Percentiles rank a stretch among this genome's conserved stretches.
phyloP scores from a whole-genome alignment of 306 rosid genomes.

The Cyamopsis tetragonoloba region DNA sequence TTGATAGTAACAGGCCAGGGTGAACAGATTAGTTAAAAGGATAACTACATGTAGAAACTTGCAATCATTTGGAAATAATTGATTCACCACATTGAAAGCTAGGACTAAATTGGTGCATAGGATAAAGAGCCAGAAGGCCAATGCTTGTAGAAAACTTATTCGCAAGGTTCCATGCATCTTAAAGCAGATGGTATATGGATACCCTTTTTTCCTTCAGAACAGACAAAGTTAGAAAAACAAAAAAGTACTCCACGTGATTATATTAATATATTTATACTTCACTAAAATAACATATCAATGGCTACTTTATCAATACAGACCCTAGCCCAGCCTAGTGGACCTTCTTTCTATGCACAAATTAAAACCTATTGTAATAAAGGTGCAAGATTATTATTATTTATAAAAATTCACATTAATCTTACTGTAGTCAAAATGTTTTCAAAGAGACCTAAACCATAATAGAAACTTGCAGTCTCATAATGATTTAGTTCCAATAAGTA shows the following conservation, averaged over 20 bases:
- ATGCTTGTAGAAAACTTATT: background rate
- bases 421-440: background rate
- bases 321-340: constrained; percentile 15
- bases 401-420: background rate
- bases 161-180: background rate
- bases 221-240: constrained; percentile 14
- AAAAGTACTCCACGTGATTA: constrained; percentile 1
- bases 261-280: constrained; percentile 18
- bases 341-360: constrained; percentile 23
- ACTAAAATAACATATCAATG: constrained; percentile 4
- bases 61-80: constrained; percentile 25
- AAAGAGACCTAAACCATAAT: background rate
- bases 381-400: too few relatives aligned
- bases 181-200: constrained; percentile 24
- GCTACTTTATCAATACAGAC: constrained; percentile 28
- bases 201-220: constrained; percentile 1
- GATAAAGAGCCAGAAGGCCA: background rate
- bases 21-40: background rate
- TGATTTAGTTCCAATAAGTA: background rate
- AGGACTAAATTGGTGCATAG: constrained; percentile 5
- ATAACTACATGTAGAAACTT: background rate
- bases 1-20: background rate
- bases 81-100: constrained; percentile 13
- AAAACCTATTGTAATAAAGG: background rate
- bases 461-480: background rate